phyloP scores from a whole-genome alignment of 2,329 filamentous ascomycete genomes.

The Ascochyta clinopodiicola region DNA sequence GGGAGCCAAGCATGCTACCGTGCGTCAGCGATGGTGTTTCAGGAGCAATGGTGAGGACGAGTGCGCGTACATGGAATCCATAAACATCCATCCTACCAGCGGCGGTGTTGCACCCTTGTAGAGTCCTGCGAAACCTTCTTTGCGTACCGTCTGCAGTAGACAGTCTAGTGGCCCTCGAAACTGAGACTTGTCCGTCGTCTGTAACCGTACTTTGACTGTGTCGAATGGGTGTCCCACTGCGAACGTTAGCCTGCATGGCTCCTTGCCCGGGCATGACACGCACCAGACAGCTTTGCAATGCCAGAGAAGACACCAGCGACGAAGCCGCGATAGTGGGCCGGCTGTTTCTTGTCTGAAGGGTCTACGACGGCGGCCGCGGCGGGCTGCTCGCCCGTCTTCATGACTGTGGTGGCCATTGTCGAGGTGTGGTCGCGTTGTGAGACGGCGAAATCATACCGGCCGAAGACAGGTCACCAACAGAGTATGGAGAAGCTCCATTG shows the following conservation, averaged over 20 bases:
- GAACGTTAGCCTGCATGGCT: slow-evolving; percentile 18
- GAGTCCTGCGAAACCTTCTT: slow-evolving; percentile 82
- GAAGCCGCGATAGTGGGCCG: slow-evolving; percentile 87
- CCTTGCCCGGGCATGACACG: slow-evolving; percentile 29
- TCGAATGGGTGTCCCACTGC: slow-evolving; percentile 79
- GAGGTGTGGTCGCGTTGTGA: slow-evolving; percentile 14
- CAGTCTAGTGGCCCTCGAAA: slow-evolving; percentile 90
- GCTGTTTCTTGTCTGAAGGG: slow-evolving; percentile 35
- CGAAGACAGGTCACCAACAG: slow-evolving; percentile 2
- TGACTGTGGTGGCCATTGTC: slow-evolving; percentile 45
- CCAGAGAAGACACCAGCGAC: slow-evolving; percentile 96
- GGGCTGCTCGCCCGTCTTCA: slow-evolving; percentile 39
- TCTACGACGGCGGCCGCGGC: slow-evolving; percentile 34
- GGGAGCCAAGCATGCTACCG: slow-evolving; percentile 78
- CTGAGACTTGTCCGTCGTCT: slow-evolving; percentile 78
- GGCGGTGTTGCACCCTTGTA: slow-evolving; percentile 96
- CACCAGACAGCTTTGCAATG: slow-evolving; percentile 85
- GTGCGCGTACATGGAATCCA: slow-evolving; percentile 74
- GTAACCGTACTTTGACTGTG: slow-evolving; percentile 93
- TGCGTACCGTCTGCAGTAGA: slow-evolving; percentile 79
- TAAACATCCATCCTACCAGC: slow-evolving; percentile 96
- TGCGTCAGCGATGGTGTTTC: slow-evolving; percentile 16
- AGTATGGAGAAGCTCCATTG: slow-evolving; percentile 17
- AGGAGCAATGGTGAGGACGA: not conserved
- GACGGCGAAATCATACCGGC: slow-evolving; percentile 31